Base-by-base conservation (phyloP, 2,329 filamentous ascomycete genomes). In the Beauveria pseudobassiana region DNA sequence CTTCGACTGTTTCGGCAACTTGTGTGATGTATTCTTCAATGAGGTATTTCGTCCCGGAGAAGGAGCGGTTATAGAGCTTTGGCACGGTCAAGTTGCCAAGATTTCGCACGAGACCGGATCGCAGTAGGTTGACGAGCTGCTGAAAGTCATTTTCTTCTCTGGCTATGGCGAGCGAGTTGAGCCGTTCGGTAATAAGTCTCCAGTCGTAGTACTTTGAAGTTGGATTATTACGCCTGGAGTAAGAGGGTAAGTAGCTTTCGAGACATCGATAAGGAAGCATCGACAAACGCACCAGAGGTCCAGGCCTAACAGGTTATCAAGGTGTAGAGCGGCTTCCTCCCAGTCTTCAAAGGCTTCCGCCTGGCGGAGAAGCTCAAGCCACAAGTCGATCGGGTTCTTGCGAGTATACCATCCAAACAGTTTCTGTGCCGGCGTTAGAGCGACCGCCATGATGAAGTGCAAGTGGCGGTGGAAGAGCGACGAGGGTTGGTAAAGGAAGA, bases 1-100 rank as follows among this genome's bases (percentile, higher is more conserved):
- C 87, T 64, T 90, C 84, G 59, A 96, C 85, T 1, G 90, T 88
- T 63, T 89, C 84, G n/a, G 89, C 89, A 42, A 96, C 87, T 70
- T 93, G 87, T 1, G 87, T 87, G 64, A 96, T 87, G 70, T 97
- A 97, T 73, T 96, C 90, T 70, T 96, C 92, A 64, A 97, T 96
- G 53, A 96, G 77, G 59, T 90, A 84, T 72, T 97, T 97, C 1
- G 93, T 96, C 18, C 93, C 93, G 1, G 89, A 88, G 71, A 95
- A 95, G 14, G 91, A 89, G 62, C 88, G 84, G 68, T 93, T 93
- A 76, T 92, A 97, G 1, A 97, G 79, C 65, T 87, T 87, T 2
- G 90, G 86, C 1, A 88, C 84, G 1, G 90, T 91, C 67, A 97
- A 96, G 71, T 96, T 96, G 62, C 91, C 93, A n/a, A 96, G 79